These are phyloP conservation scores for Fusarium miscanthi DNA, from an alignment of 2,329 filamentous ascomycete species.

Conservation along the genomic window DNA sequence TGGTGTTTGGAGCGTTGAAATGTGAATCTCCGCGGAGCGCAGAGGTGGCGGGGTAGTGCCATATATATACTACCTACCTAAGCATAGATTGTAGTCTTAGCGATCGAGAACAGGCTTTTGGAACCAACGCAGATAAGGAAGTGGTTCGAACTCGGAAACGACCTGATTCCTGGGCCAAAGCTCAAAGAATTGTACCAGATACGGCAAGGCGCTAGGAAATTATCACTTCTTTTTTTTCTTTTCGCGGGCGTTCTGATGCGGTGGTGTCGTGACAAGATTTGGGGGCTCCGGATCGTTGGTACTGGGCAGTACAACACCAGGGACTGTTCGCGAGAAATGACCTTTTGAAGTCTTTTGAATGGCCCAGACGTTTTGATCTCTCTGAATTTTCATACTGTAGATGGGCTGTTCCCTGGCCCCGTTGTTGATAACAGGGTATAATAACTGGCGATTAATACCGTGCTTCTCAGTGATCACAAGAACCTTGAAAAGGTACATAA, in stretches of 20 bases:
- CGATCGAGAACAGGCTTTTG: constrained; percentile 24
- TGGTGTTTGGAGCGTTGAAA: constrained; percentile 29
- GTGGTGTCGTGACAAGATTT: constrained; percentile 20
- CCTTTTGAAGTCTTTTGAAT: constrained; percentile 1
- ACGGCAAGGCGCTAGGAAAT: constrained; percentile 7
- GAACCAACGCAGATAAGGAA: constrained; percentile 30
- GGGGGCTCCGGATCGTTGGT: constrained; percentile 1
- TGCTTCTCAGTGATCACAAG: background rate
- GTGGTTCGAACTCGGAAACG: background rate
- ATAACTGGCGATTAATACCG: background rate
- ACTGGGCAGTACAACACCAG: background rate
- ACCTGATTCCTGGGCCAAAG: background rate
- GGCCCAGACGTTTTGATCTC: background rate
- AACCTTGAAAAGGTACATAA: constrained; percentile 2
- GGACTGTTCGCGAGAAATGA: background rate
- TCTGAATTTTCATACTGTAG: background rate
- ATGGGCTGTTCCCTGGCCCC: background rate
- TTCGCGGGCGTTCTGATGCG: constrained; percentile 15
- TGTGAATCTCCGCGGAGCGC: constrained; percentile 45
- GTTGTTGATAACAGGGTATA: background rate
- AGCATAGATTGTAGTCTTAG: constrained; percentile 6
- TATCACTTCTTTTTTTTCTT: constrained; percentile 15
- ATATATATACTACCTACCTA: constrained; percentile 30
- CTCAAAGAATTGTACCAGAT: constrained; percentile 6
- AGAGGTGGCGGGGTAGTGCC: constrained; percentile 26